Base-by-base conservation (phyloP, 129 eudicot species). In the Arctium lappa region DNA sequence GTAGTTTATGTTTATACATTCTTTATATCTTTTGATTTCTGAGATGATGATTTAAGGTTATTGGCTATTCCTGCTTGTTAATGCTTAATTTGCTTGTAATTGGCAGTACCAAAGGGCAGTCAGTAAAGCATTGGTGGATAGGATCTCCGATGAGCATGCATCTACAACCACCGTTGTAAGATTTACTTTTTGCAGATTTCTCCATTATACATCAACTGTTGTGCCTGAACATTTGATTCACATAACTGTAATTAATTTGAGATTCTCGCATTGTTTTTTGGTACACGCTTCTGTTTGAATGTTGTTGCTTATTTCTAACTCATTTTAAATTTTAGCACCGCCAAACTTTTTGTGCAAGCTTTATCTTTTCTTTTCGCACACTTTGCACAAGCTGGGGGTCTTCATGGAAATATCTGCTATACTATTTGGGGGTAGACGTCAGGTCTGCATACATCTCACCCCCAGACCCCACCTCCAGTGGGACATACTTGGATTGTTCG, bases 51-150 rank as follows among this genome's bases (percentile, higher is more conserved):
- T 73, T 71, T 27, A 37, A 33, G 85, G 56, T 44, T 74, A 16
- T 69, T 27, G 1, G 16, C 32, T 76, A 75, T 50, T 69, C 32
- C 27, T 27, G 34, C 73, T 72, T 83, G 16, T 77, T 75, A 13
- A 65, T 44, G 8, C 8, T 73, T 31, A 65, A 80, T 69, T 7
- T 68, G 44, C 48, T 75, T 60, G 56, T 39, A 73, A 63, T 74
- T 68, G 79, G 86, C 92, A 95, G 99, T 95, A 95, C 87, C 91
- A 93, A 90, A 87, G 92, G 86, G 99, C 99, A 83, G 87, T 95
- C 65, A 77, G 92, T 85, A 95, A 95, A 84, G 99, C 97, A 9
- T 86, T 95, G 84, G 81, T 91, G 71, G 98, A 95, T 86, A 90
- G 95, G 82, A 87, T 93, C 65, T 89, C 97, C 2, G 99, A 95